These are phyloP conservation scores for Apium graveolens DNA, from an alignment of 129 eudicot genomes.

Conservation along the genomic window DNA sequence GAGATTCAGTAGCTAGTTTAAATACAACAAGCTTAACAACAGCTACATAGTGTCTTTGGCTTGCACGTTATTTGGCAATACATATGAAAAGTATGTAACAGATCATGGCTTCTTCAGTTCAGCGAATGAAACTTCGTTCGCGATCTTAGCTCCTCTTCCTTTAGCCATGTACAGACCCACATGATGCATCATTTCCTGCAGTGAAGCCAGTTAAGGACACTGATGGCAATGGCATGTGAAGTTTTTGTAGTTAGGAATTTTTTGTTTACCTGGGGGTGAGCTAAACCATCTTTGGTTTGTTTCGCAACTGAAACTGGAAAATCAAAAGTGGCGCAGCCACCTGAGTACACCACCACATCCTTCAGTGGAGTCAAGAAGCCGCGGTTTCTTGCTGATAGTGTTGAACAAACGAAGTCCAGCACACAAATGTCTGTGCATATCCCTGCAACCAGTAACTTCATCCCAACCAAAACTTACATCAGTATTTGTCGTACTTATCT, in stretches of 20 bases:
- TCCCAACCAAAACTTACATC: background rate
- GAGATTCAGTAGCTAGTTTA: no score
- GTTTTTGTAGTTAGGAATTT: background rate
- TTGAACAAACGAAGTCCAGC: constrained; percentile 68
- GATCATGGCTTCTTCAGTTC: constrained; percentile 16
- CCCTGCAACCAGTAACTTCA: constrained; percentile 56
- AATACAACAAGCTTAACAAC: background rate
- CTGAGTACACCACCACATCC: constrained; percentile 78
- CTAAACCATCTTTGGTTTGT: constrained; percentile 50
- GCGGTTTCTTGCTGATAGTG: constrained; percentile 81
- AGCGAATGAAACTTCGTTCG: constrained; percentile 57
- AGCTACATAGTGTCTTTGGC: background rate
- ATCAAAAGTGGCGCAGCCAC: constrained; percentile 78
- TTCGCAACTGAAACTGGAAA: constrained; percentile 51
- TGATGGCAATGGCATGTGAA: background rate
- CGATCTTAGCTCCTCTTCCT: constrained; percentile 96
- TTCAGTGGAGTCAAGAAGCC: constrained; percentile 48
- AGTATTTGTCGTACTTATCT: constrained; percentile 20
- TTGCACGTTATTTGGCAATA: background rate
- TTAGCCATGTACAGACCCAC: constrained; percentile 91
- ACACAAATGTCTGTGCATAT: constrained; percentile 91
- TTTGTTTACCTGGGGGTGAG: constrained; percentile 81
- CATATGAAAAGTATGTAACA: background rate
- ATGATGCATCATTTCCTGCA: constrained; percentile 87
- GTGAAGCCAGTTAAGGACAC: background rate